Conservation (phyloP, 2,329 filamentous ascomycete genomes). For the Geoglossum cookeanum region DNA sequence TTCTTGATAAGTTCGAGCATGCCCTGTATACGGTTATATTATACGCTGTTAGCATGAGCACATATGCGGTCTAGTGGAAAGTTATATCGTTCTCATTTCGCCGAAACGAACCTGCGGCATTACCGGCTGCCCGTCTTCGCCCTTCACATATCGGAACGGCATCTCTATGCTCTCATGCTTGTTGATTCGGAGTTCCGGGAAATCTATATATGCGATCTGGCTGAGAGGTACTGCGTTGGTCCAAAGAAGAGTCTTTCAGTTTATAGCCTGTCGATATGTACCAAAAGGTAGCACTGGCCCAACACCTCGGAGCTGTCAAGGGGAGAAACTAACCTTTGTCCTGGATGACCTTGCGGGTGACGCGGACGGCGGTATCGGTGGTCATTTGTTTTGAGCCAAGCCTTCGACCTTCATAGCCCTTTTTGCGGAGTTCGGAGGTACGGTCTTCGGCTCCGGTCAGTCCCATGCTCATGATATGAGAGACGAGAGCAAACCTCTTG, state of each 20-base stretch:
- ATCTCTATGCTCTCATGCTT: conserved; percentile 90
- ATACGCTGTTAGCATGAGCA: conserved; percentile 1
- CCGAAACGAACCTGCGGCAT: conserved; percentile 61
- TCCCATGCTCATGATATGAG: background rate
- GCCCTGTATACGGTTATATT: conserved; percentile 35
- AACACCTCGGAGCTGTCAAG: background rate
- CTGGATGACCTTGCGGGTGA: conserved; percentile 76
- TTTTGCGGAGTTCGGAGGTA: conserved; percentile 85
- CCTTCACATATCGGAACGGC: conserved; percentile 90
- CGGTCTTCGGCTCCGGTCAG: conserved; percentile 39
- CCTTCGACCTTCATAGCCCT: conserved; percentile 74
- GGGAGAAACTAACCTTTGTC: conserved; percentile 44
- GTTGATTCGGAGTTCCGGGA: conserved; percentile 76
- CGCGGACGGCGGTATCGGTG: conserved; percentile 87
- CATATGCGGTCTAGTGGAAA: conserved; percentile 5
- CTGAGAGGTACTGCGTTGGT: conserved; percentile 49
- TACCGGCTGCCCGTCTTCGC: conserved; percentile 53
- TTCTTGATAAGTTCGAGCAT: conserved; percentile 90
- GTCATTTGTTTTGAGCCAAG: conserved; percentile 95
- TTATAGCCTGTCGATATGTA: background rate
- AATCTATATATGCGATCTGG: conserved; percentile 65
- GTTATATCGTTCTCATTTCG: background rate
- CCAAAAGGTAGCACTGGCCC: background rate
- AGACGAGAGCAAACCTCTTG: conserved; percentile 45
- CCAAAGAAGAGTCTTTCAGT: conserved; percentile 9